Evolutionary conservation across 768 basidiomycete species (phyloP).

Genomic region (Auriscalpium vulgare): DNA sequence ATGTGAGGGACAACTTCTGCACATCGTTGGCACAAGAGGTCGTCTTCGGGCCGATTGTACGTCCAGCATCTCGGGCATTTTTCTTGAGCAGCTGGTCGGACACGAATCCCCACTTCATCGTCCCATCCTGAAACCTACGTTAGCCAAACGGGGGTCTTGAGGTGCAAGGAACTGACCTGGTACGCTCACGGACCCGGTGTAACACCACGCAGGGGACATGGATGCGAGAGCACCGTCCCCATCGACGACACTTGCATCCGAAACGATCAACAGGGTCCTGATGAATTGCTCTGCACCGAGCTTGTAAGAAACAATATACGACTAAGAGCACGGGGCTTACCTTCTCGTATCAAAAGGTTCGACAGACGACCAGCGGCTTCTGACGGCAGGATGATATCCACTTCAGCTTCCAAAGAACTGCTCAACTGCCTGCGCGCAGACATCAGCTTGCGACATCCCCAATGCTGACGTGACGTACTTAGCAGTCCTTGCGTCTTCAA

Average conservation of each 20-base stretch:
- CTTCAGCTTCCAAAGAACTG: slow-evolving; percentile 70
- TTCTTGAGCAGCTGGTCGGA: slow-evolving; percentile 48
- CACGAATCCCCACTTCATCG: slow-evolving; percentile 34
- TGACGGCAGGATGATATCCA: slow-evolving; percentile 52
- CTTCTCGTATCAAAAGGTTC: slow-evolving; percentile 38
- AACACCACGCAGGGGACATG: slow-evolving; percentile 40
- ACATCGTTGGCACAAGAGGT: slow-evolving; percentile 64
- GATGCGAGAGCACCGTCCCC: slow-evolving; percentile 32
- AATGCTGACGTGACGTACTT: slow-evolving; percentile 43
- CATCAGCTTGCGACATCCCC: neutral
- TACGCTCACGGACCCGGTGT: slow-evolving; percentile 34
- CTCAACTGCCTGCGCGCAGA: slow-evolving; percentile 46
- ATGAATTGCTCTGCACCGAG: slow-evolving; percentile 48
- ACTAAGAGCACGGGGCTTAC: slow-evolving; percentile 13
- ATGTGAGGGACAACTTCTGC: slow-evolving; percentile 16
- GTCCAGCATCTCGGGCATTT: slow-evolving; percentile 96
- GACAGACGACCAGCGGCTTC: slow-evolving; percentile 18
- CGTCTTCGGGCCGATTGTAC: slow-evolving; percentile 43
- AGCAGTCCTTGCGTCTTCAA: slow-evolving; percentile 69
- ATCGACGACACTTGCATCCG: slow-evolving; percentile 50
- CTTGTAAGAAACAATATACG: neutral
- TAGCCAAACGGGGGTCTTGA: neutral
- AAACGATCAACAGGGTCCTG: slow-evolving; percentile 75
- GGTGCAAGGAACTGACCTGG: slow-evolving; percentile 31
- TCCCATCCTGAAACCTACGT: slow-evolving; percentile 8